Conservation (phyloP, 176 grass and related monocot genomes). For the Thinopyrum elongatum region DNA sequence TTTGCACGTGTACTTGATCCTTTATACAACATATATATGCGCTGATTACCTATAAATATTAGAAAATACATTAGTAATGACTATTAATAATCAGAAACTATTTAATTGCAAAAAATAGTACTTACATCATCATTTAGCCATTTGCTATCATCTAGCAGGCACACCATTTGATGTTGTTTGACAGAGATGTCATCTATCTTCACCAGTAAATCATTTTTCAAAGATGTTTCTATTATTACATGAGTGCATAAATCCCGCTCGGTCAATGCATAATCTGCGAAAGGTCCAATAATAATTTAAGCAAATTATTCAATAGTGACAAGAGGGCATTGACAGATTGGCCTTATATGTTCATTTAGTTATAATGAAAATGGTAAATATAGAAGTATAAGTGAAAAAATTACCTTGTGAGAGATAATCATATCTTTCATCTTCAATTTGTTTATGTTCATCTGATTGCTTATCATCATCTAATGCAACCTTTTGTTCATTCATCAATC, state of each 20-base stretch:
- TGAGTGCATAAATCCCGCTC: not conserved
- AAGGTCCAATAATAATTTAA: not conserved
- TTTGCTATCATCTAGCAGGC: no score
- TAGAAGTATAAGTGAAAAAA: not conserved
- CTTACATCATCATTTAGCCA: not conserved
- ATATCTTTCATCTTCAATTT: not conserved
- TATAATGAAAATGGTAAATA: not conserved
- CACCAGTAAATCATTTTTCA: not conserved
- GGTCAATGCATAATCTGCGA: not conserved
- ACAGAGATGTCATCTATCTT: not conserved
- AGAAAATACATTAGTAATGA: not conserved
- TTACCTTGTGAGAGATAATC: not conserved
- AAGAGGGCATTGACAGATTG: no score
- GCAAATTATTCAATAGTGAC: not conserved
- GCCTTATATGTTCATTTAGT: not conserved
- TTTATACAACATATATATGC: slow-evolving; percentile 2
- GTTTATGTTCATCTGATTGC: not conserved
- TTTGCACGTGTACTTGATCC: not conserved
- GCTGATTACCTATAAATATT: not conserved
- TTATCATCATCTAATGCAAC: not conserved
- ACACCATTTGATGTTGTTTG: not conserved
- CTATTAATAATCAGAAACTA: not conserved
- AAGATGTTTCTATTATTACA: not conserved
- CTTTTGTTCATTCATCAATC: no score
- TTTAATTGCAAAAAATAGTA: not conserved